A percentile compares a stretch with the other conserved stretches of the same genome.
Evolutionary conservation across 2,329 filamentous ascomycete species (phyloP).

Genomic region (Aphanoascus verrucosus): DNA sequence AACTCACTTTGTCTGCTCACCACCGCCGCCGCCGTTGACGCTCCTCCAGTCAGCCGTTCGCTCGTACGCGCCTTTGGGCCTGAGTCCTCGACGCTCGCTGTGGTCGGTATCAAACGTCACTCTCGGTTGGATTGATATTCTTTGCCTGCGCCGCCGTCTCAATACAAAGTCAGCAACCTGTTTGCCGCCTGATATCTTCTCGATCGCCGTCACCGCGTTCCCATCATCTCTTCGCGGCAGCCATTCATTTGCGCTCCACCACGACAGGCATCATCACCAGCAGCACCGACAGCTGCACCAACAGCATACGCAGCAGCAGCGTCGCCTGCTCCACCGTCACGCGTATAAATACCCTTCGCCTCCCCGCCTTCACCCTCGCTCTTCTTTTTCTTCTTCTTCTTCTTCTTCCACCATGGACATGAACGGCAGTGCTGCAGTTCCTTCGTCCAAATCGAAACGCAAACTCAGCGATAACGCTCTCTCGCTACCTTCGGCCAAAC

Average conservation of each 20-base stretch:
- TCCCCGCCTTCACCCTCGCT: not conserved
- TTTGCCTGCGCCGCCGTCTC: not conserved
- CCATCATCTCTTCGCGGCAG: not conserved
- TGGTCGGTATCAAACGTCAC: not conserved
- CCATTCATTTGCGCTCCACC: not conserved
- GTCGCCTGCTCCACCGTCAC: not conserved
- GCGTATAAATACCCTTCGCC: slow-evolving; percentile 6
- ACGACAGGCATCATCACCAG: not conserved
- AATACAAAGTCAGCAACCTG: not conserved
- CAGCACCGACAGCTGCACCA: not conserved
- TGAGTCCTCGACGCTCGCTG: not conserved
- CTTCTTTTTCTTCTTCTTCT: not conserved
- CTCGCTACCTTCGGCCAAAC: slow-evolving; percentile 45
- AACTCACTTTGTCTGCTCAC: no score
- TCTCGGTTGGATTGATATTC: not conserved
- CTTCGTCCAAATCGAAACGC: slow-evolving; percentile 36
- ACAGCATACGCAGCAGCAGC: no score
- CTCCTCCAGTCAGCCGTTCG: not conserved
- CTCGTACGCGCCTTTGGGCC: not conserved
- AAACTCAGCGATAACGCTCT: slow-evolving; percentile 42
- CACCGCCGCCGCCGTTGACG: not conserved
- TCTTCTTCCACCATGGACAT: slow-evolving; percentile 35
- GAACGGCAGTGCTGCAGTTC: slow-evolving; percentile 41
- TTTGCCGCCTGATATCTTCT: not conserved
- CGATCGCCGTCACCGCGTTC: not conserved